These are phyloP conservation scores for Fusarium papillatum DNA, from an alignment of 2,329 filamentous ascomycete genomes.

Conservation along the genomic window DNA sequence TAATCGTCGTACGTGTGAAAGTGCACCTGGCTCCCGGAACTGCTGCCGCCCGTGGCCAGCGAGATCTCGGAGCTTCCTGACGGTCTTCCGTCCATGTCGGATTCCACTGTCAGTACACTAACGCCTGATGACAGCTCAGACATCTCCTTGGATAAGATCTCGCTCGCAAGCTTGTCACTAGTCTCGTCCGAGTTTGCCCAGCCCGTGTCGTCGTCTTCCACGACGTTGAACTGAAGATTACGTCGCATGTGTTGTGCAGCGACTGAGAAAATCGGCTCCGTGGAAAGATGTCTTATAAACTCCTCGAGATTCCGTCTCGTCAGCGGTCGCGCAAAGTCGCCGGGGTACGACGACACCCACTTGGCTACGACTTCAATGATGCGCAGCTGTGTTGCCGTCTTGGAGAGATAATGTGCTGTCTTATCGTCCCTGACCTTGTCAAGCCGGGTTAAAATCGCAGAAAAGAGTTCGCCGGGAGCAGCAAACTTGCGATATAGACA, in stretches of 20 bases:
- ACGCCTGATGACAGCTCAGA: conserved; percentile 57
- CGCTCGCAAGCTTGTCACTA: conserved; percentile 50
- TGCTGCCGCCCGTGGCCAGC: conserved; percentile 55
- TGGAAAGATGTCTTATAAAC: conserved; percentile 82
- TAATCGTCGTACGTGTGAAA: conserved; percentile 83
- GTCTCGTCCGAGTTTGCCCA: conserved; percentile 88
- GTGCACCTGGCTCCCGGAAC: conserved; percentile 61
- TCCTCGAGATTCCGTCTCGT: conserved; percentile 80
- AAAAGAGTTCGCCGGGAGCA: conserved; percentile 82
- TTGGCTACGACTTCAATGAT: conserved; percentile 87
- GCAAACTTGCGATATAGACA: conserved; percentile 96
- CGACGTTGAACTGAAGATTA: conserved; percentile 79
- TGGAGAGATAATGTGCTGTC: conserved; percentile 78
- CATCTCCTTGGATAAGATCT: conserved; percentile 55
- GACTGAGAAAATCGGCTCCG: conserved; percentile 84
- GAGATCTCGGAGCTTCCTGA: conserved; percentile 62
- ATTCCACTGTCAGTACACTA: conserved; percentile 63
- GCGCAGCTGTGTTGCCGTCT: conserved; percentile 84
- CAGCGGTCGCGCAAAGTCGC: conserved; percentile 87
- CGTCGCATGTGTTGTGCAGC: conserved; percentile 88
- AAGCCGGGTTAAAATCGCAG: conserved; percentile 82
- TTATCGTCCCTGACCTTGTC: conserved; percentile 78
- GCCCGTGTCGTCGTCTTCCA: conserved; percentile 90
- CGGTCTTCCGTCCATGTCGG: conserved; percentile 57
- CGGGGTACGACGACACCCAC: conserved; percentile 92